Evolutionary conservation across 176 grass and related monocot genomes (phyloP), one percentile per base, ranked within the genome.

Genomic region (Aegilops tauschii): DNA sequence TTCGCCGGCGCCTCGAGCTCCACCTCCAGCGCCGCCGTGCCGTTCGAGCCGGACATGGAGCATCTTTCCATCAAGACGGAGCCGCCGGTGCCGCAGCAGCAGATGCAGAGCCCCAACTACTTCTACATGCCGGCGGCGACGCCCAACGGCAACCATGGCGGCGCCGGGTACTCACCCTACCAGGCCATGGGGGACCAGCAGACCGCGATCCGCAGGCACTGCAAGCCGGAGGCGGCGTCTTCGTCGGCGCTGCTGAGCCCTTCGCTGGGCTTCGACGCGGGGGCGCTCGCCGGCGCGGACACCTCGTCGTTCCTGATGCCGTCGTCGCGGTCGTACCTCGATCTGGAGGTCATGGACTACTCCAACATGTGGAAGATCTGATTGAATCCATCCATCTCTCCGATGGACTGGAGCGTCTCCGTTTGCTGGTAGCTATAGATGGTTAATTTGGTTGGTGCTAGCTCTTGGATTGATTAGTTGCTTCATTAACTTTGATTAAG

Each of bases 131-230:
- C 89, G 37, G 78, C 89, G 37, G 62, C 49, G 30, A 4, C 61
- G 37, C 13, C 18, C 17, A 50, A 3, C 82, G 3, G 30, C 39
- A 30, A 8, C 36, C 18, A 12, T 7, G 62, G 50, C 70, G 40
- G 76, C 47, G n/a, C 16, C 14, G 36, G 25, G 37, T 44, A 73
- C 82, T 8, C 25, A n/a, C 39, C 9, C 42, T 76, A 65, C 66
- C 81, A 25, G 4, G 44, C 12, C 21, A 14, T 14, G 34, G 88
- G 4, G n/a, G 32, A 14, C 31, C 49, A 83, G 81, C 49, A 80
- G 72, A 40, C 74, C 9, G 88, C 86, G 21, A 95, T 97, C 40
- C 78, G 95, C 42, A 85, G 29, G 84, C 32, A 76, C 88, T 88
- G 82, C 85, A 76, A 80, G 84, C 50, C 71, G 9, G 52, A 68